Evolutionary conservation across 169 alveolate genomes (phyloP).

Genomic region (Perkinsus chesapeaki): DNA sequence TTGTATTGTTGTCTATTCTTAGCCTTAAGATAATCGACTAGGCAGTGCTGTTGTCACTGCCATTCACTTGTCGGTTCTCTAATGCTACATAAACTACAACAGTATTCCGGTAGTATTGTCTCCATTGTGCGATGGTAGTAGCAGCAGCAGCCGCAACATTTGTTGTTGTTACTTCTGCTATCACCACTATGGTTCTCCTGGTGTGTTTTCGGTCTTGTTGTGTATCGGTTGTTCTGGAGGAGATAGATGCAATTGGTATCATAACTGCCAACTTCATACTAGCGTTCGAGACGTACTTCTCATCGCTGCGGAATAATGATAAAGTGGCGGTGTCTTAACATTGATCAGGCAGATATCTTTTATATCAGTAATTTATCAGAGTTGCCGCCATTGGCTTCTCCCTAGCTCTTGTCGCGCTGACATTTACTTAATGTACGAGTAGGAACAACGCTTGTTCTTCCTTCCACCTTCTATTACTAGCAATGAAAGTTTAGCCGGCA

Average conservation of each 20-base stretch:
- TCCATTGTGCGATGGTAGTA: background rate
- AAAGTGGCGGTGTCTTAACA: no score
- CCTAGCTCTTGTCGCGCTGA: no score
- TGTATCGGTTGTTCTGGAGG: background rate
- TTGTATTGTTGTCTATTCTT: background rate
- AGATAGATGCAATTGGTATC: background rate
- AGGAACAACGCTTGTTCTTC: no score
- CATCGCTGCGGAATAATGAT: no score
- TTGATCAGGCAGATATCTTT: no score
- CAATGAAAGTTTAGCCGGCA: no score
- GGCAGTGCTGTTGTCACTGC: background rate
- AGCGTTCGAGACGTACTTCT: no score
- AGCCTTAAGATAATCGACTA: background rate
- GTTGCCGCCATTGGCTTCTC: no score
- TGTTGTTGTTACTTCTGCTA: background rate
- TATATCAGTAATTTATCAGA: no score
- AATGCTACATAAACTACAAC: background rate
- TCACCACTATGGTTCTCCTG: background rate
- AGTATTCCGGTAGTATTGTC: background rate
- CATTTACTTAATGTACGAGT: no score
- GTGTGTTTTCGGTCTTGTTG: background rate
- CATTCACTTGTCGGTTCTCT: background rate
- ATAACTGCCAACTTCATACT: no score
- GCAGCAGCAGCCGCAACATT: background rate
- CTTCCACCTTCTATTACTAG: no score